phyloP scores from a whole-genome alignment of 108 stramenopile species.

The Nannochloropsis salina region DNA sequence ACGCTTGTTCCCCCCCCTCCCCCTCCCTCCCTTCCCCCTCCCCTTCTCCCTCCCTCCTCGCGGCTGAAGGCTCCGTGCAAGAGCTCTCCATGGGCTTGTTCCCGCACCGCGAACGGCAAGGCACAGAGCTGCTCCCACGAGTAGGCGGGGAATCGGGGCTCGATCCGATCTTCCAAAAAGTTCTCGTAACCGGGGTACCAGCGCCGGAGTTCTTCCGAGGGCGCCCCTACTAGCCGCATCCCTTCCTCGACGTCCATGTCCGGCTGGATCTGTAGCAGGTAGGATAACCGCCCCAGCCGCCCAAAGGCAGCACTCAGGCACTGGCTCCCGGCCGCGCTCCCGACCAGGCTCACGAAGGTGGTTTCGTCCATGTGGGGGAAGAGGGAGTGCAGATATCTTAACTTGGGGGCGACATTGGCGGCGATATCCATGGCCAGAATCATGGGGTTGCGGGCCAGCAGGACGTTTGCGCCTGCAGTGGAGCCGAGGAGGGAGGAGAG shows the following conservation, averaged over 20 bases:
- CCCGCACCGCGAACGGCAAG: conserved; percentile 4
- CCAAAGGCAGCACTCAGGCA: conserved; percentile 12
- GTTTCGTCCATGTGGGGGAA: background rate
- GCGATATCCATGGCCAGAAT: background rate
- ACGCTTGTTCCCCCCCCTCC: background rate
- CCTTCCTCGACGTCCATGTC: background rate
- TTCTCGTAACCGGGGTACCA: background rate
- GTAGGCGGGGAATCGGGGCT: background rate
- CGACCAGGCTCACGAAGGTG: background rate
- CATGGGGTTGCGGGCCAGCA: background rate
- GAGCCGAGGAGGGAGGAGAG: background rate
- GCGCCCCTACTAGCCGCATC: background rate
- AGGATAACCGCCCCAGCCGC: background rate
- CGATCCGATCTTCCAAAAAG: conserved; percentile 15
- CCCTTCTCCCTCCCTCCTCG: background rate
- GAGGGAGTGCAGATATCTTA: background rate
- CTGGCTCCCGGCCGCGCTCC: background rate
- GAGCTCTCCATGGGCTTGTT: background rate
- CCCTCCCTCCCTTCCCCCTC: background rate
- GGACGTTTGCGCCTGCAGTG: background rate
- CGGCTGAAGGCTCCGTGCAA: background rate
- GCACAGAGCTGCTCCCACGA: background rate
- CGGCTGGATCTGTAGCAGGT: background rate
- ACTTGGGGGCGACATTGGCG: background rate
- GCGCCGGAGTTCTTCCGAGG: background rate